Evolutionary conservation across 139 green algal species (phyloP).

Genomic region (Zygnema cylindricum): DNA sequence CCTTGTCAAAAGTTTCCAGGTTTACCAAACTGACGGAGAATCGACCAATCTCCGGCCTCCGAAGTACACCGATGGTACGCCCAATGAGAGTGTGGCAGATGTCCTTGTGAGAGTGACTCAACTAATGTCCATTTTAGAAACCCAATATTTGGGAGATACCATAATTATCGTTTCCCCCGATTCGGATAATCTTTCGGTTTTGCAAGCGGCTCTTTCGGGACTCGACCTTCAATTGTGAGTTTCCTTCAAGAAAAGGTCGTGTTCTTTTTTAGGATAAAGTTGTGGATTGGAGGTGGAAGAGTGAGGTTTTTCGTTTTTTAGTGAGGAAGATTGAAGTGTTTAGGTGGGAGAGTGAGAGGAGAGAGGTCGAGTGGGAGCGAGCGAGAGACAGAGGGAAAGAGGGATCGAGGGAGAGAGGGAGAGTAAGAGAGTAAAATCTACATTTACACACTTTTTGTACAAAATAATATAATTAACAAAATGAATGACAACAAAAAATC

Average conservation of each 20-base stretch:
- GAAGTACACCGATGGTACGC: constrained; percentile 34
- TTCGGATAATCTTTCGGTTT: constrained; percentile 55
- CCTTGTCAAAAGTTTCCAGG: constrained; percentile 14
- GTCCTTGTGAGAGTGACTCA: constrained; percentile 55
- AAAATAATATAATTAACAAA: too few relatives aligned
- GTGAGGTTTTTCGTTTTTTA: too few relatives aligned
- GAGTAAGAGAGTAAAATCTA: too few relatives aligned
- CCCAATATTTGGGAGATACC: constrained; percentile 36
- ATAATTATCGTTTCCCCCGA: constrained; percentile 55
- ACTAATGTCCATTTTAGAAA: constrained; percentile 58
- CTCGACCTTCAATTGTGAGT: constrained; percentile 38
- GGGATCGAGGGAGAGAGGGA: too few relatives aligned
- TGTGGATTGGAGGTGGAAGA: not conserved
- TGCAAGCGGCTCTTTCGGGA: constrained; percentile 35
- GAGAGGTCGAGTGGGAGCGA: too few relatives aligned
- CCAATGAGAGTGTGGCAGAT: constrained; percentile 48
- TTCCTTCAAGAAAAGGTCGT: not conserved
- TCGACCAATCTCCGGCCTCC: constrained; percentile 25
- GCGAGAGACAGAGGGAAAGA: too few relatives aligned
- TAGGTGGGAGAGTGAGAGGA: too few relatives aligned
- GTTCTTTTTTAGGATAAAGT: not conserved
- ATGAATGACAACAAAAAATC: too few relatives aligned
- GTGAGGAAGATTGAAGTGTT: not conserved
- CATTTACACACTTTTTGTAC: too few relatives aligned
- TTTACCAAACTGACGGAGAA: constrained; percentile 31